Base-by-base conservation (phyloP, 2,329 filamentous ascomycete species). In the Xylariaceae sp. region DNA sequence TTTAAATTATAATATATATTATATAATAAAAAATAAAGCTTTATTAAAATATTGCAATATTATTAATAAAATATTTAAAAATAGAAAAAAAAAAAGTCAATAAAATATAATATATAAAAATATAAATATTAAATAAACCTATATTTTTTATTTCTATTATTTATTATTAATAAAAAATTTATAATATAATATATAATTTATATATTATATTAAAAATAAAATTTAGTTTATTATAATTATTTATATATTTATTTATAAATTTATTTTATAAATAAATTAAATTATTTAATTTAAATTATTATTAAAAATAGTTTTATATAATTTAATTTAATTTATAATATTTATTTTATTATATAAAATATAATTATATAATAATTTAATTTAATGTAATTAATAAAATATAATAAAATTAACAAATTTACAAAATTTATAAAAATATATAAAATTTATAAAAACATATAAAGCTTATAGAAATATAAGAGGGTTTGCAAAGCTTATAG, bases 181-280 rank as follows among this genome's bases (percentile, higher is more conserved):
- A 29, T 37, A 17, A 17, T 37, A 37, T 37, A 7, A 19, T 37
- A 19, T 37, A 17, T 19, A 37, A 21, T 37, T 7, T 37, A 17
- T 37, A 14, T 14, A 17, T 19, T 6, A 6, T 17, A 37, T 19
- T 17, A 12, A 19, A 19, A 7, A 37, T 17, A 37, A 19, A 37
- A 37, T 6, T 37, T 37, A 37, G 21, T 37, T 19, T 37, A 37
- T 37, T 19, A 37, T 37, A 37, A 37, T 37, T 7, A 37, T 37
- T 21, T 14, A 37, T 37, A 37, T 17, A 19, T 6, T 17, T 37
- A 37, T 17, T 37, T 37, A 17, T 17, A 37, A 6, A 14, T 21
- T 37, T 37, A 37, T 17, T 21, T 37, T 37, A 37, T 17, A 29
- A 29, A 29, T 29, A 29, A 8, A 29, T 29, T 8, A 29, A 29